These are phyloP conservation scores for Orobanche coerulescens DNA, from an alignment of 257 asterid genomes.

Conservation along the genomic window DNA sequence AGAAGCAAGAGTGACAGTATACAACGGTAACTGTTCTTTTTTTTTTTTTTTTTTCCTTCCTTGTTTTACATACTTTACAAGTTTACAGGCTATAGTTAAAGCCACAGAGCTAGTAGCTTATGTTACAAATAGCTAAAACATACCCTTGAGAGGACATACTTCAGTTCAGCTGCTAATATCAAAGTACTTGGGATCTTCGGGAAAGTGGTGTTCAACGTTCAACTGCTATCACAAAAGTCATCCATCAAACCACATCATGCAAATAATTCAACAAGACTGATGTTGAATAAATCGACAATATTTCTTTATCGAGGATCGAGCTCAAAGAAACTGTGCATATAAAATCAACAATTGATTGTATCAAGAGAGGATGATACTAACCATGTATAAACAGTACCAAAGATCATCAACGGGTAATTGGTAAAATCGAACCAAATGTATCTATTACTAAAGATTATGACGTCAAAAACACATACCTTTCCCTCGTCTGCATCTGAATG, in stretches of 20 bases:
- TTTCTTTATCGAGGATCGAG: too few relatives aligned
- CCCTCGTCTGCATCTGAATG: constrained; percentile 78
- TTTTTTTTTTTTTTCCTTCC: background rate
- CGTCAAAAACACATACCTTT: constrained; percentile 35
- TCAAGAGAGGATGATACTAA: too few relatives aligned
- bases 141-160: background rate
- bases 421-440: background rate
- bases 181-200: constrained; percentile 69
- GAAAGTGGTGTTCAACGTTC: constrained; percentile 60
- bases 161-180: constrained; percentile 43
- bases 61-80: constrained; percentile 16
- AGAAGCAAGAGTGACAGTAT: background rate
- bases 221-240: constrained; percentile 38
- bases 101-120: constrained; percentile 23
- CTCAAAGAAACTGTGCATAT: too few relatives aligned
- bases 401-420: background rate
- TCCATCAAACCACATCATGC: too few relatives aligned
- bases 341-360: too few relatives aligned
- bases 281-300: too few relatives aligned
- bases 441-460: background rate
- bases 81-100: constrained; percentile 16
- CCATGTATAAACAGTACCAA: too few relatives aligned
- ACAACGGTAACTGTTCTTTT: background rate
- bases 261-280: too few relatives aligned
- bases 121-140: constrained; percentile 19